These are phyloP conservation scores for Diaporthe sp. DNA, from an alignment of 2,329 filamentous ascomycete genomes.

Conservation along the genomic window DNA sequence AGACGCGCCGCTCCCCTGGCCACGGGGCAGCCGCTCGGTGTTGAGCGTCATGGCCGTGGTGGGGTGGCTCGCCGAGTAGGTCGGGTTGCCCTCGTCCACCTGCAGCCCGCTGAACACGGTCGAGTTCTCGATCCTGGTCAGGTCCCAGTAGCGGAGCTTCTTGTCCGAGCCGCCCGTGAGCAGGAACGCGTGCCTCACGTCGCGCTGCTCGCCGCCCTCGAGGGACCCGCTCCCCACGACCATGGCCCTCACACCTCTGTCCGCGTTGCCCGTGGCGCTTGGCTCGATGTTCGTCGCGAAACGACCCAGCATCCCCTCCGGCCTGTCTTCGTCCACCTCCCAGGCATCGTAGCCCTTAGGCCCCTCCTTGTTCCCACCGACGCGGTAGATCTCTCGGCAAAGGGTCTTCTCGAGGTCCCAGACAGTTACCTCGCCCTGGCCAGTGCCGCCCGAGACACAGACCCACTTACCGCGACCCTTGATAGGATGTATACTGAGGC, in stretches of 20 bases:
- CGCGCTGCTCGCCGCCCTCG: slow-evolving; percentile 72
- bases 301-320: slow-evolving; percentile 87
- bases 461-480: slow-evolving; percentile 87
- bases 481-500: slow-evolving; percentile 82
- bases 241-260: slow-evolving; percentile 82
- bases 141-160: slow-evolving; percentile 95
- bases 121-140: slow-evolving; percentile 82
- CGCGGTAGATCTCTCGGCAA: slow-evolving; percentile 91
- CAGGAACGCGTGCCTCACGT: slow-evolving; percentile 85
- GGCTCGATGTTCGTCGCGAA: slow-evolving; percentile 84
- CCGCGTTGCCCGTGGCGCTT: slow-evolving; percentile 65
- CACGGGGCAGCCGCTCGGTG: slow-evolving; percentile 70
- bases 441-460: slow-evolving; percentile 89
- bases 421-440: slow-evolving; percentile 89
- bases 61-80: slow-evolving; percentile 76
- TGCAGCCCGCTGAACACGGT: slow-evolving; percentile 84
- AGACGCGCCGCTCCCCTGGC: slow-evolving; percentile 47
- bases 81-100: slow-evolving; percentile 78
- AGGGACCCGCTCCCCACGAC: slow-evolving; percentile 78
- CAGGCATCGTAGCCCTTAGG: slow-evolving; percentile 83
- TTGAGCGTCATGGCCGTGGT: slow-evolving; percentile 75
- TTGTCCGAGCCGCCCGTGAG: slow-evolving; percentile 91
- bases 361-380: slow-evolving; percentile 70
- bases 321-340: slow-evolving; percentile 90
- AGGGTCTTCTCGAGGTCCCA: slow-evolving; percentile 95